Percentiles rank a stretch among this genome's conserved stretches.
These are phyloP conservation scores for Thraustotheca clavata DNA, from an alignment of 352 stramenopile genomes.

Conservation along the genomic window DNA sequence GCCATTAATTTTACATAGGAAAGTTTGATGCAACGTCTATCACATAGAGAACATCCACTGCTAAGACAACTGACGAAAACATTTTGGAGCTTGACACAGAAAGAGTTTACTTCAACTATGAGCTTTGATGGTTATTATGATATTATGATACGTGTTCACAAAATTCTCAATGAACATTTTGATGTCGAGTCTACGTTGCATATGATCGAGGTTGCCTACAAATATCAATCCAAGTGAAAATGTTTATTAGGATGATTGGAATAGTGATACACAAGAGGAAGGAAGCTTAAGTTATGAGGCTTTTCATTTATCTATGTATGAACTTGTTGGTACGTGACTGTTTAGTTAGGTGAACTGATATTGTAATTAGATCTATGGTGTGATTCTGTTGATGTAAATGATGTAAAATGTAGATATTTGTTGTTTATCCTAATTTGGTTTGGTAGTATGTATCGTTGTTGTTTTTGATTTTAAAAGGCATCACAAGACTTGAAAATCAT, in stretches of 20 bases:
- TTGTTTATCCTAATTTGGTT: neutral
- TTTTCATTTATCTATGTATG: conserved; percentile 14
- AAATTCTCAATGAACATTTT: conserved; percentile 20
- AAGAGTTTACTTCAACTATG: neutral
- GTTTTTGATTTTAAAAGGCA: conserved; percentile 15
- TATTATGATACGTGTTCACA: conserved; percentile 14
- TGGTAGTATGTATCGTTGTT: conserved; percentile 20
- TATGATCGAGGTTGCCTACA: conserved; percentile 6
- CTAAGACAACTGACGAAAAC: conserved; percentile 8
- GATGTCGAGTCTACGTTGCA: neutral
- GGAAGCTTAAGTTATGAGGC: neutral
- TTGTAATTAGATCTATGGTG: conserved; percentile 10
- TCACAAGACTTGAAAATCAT: neutral
- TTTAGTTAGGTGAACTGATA: neutral
- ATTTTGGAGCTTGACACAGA: conserved; percentile 5
- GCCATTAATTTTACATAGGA: conserved; percentile 12
- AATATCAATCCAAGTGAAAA: neutral
- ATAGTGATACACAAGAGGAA: neutral
- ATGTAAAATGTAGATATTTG: neutral
- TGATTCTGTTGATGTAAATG: conserved; percentile 9
- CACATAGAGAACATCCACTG: neutral
- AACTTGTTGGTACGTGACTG: conserved; percentile 12
- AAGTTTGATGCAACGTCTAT: neutral
- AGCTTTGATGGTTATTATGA: neutral
- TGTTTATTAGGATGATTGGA: conserved; percentile 8